Conservation (phyloP, 2,329 filamentous ascomycete species). For the Calonectria crousiana region DNA sequence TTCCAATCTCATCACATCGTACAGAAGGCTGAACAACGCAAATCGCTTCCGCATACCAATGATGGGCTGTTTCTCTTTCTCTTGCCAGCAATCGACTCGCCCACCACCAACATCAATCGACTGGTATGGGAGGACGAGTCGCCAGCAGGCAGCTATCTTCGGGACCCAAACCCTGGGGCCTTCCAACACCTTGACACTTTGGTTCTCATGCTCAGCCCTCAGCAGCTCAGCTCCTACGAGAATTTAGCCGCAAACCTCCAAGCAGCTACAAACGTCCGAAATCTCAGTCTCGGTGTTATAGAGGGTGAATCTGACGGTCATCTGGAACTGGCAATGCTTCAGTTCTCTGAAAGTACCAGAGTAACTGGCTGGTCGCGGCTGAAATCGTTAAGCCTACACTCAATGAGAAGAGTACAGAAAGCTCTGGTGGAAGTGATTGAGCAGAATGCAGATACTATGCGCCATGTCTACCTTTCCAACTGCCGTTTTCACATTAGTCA, state of each 20-base stretch:
- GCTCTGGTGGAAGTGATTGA: not conserved
- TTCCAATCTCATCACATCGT: not conserved
- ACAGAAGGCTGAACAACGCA: not conserved
- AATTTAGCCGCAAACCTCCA: not conserved
- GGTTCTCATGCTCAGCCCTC: not conserved
- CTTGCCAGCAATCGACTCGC: not conserved
- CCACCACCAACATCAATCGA: not conserved
- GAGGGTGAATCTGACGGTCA: not conserved
- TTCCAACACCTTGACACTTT: not conserved
- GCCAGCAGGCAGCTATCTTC: not conserved
- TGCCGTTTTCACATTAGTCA: not conserved
- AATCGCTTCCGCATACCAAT: not conserved
- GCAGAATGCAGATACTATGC: not conserved
- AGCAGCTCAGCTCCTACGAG: not conserved
- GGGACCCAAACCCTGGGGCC: not conserved
- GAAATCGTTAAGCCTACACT: not conserved
- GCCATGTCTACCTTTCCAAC: not conserved
- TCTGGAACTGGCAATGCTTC: not conserved
- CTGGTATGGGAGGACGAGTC: conserved; percentile 7
- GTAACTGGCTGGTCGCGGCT: not conserved
- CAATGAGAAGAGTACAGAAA: not conserved
- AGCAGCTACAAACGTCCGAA: not conserved
- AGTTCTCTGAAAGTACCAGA: not conserved
- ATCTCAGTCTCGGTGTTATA: not conserved
- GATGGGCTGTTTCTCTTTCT: conserved; percentile 2